phyloP scores from a whole-genome alignment of 2,329 filamentous ascomycete genomes.

The Phoma sp. region DNA sequence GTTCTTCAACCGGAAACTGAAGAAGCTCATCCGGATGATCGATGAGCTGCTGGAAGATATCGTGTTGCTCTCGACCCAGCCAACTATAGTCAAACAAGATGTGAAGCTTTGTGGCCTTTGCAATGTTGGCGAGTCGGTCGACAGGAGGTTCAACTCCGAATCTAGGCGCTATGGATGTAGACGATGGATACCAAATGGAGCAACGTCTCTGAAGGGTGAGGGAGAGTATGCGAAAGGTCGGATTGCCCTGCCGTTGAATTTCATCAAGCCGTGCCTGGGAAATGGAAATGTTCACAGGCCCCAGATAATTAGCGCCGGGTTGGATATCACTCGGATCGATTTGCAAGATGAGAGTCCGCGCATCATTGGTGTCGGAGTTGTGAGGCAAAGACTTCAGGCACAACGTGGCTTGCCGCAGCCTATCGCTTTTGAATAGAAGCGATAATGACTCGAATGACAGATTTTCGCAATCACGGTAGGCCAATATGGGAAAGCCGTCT shows the following conservation, averaged over 20 bases:
- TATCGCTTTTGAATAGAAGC: background rate
- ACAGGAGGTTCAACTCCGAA: background rate
- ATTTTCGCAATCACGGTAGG: conserved; percentile 9
- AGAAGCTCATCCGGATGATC: background rate
- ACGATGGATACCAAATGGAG: conserved; percentile 17
- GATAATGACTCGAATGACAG: conserved; percentile 8
- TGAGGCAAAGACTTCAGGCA: background rate
- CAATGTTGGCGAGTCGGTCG: conserved; percentile 15
- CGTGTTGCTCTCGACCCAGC: conserved; percentile 16
- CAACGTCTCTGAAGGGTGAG: conserved; percentile 12
- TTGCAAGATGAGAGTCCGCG: background rate
- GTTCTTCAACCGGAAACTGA: background rate
- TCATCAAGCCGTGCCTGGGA: conserved; percentile 4
- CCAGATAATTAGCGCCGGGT: conserved; percentile 1
- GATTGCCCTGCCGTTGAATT: conserved; percentile 15
- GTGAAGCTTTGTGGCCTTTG: conserved; percentile 17
- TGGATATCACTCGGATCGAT: background rate
- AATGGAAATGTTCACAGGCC: background rate
- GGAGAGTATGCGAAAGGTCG: conserved; percentile 13
- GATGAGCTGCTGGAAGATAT: background rate
- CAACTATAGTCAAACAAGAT: conserved; percentile 27
- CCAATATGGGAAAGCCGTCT: conserved; percentile 16
- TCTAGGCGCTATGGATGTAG: conserved; percentile 1
- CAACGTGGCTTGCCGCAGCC: background rate
- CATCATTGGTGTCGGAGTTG: background rate